Evolutionary conservation across 2,329 filamentous ascomycete species (phyloP), one percentile per base, ranked within the genome.

Genomic region (Nannizziopsis barbatae): DNA sequence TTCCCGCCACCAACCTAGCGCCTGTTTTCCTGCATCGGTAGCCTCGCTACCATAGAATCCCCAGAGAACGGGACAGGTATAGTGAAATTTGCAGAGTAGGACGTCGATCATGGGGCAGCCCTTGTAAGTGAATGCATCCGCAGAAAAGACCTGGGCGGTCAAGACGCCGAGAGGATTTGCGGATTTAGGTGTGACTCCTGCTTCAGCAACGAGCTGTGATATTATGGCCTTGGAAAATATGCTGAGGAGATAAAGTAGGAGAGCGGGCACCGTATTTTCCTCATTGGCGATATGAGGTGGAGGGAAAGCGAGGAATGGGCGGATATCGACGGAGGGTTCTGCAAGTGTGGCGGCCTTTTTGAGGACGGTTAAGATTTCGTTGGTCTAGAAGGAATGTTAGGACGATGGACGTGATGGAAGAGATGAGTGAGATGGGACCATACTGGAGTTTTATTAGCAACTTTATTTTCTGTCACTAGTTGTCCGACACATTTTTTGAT

Each of bases 81-180:
- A 73, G 51, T 88, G 80, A 59, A 86, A 84, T 65, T 96, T 95
- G 47, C 89, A 83, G 59, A 94, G 82, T 27, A 96, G 73, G 51
- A 96, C 85, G 61, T 93, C 86, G 45, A 87, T 81, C 50, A 94
- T 72, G 1, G 81, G 75, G 42, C 75, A 67, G 7, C 79, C 82
- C 44, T 81, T 75, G 74, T 80, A 84, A 47, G 76, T 71, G 59
- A 86, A 84, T 12, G 78, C 73, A 14, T 77, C 73, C 45, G 76
- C 73, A 1, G 84, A 83, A 62, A 93, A 90, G 27, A 93, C 75
- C 54, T 81, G 79, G 5, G 83, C 83, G 1, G 81, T 75, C 18
- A 89, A 73, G 18, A 90, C 77, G n/a, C 87, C 87, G 39, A 93
- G 75, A 0, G 85, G 83, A 56, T 92, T 84, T 8, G 86, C 86